Percentiles rank a stretch among this genome's conserved stretches.
Conservation (phyloP, 2,329 filamentous ascomycete genomes). For the Sordariomycetes sp. region DNA sequence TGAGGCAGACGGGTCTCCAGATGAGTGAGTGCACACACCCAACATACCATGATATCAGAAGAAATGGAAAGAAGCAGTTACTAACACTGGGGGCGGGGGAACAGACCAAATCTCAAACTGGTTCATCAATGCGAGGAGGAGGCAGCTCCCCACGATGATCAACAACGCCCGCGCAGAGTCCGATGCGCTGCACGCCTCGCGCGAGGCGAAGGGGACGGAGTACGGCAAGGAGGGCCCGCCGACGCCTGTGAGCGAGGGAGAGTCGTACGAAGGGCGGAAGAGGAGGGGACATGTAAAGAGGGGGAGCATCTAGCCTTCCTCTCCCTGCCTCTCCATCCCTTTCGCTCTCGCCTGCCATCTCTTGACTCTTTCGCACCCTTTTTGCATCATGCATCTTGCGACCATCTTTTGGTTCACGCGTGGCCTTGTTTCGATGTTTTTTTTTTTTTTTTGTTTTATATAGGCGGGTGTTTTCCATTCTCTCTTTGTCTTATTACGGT, state of each 20-base stretch:
- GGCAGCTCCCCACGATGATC: conserved; percentile 48
- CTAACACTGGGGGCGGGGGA: background rate
- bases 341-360: no score
- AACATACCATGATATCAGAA: background rate
- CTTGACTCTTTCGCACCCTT: no score
- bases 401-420: background rate
- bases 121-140: conserved; percentile 67
- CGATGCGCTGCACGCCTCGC: conserved; percentile 20
- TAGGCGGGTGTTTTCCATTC: background rate
- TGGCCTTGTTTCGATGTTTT: background rate
- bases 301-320: conserved; percentile 25
- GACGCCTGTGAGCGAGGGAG: conserved; percentile 31
- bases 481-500: conserved; percentile 1
- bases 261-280: conserved; percentile 30
- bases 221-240: conserved; percentile 23
- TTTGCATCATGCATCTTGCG: no score
- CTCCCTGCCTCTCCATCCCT: background rate
- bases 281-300: conserved; percentile 24
- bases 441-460: conserved; percentile 1
- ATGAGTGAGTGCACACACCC: conserved; percentile 48
- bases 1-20: conserved; percentile 61
- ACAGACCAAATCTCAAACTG: conserved; percentile 63
- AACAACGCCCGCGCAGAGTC: conserved; percentile 39
- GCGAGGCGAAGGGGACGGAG: conserved; percentile 17
- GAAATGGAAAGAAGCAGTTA: background rate